Conservation (phyloP, 352 stramenopile species). For the Globisporangium nodosum region DNA sequence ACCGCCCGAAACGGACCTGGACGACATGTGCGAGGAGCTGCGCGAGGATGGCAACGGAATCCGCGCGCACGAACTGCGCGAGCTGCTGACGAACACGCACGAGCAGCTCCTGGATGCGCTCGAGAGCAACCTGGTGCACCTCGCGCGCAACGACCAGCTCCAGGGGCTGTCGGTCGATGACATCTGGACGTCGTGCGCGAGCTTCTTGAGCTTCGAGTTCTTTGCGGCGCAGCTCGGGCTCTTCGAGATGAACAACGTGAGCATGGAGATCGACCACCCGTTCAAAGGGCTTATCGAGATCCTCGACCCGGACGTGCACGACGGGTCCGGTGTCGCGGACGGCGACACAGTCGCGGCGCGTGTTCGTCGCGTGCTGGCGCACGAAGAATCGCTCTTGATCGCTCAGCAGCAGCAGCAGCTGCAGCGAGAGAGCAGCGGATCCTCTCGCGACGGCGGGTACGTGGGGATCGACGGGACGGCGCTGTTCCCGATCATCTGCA, state of each 20-base stretch:
- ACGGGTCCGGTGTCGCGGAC: no score
- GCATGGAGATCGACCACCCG: slow-evolving; percentile 86
- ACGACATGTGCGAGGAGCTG: not conserved
- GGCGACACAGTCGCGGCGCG: slow-evolving; percentile 19
- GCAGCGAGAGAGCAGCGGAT: slow-evolving; percentile 63
- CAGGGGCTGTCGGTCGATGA: slow-evolving; percentile 46
- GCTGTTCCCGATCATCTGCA: slow-evolving; percentile 91
- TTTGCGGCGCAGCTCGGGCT: slow-evolving; percentile 90
- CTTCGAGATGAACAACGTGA: slow-evolving; percentile 97
- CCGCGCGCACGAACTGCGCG: slow-evolving; percentile 43
- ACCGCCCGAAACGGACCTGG: not conserved
- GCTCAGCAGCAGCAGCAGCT: slow-evolving; percentile 10
- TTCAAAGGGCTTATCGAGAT: slow-evolving; percentile 68
- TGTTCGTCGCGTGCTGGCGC: slow-evolving; percentile 39
- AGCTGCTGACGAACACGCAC: slow-evolving; percentile 59
- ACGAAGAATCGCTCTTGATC: slow-evolving; percentile 27
- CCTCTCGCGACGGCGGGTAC: not conserved
- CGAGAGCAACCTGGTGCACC: slow-evolving; percentile 59
- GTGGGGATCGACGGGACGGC: slow-evolving; percentile 92
- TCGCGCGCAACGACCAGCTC: slow-evolving; percentile 60
- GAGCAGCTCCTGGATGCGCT: slow-evolving; percentile 56
- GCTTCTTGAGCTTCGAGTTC: slow-evolving; percentile 77
- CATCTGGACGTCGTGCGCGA: slow-evolving; percentile 55
- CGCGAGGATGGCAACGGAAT: slow-evolving; percentile 1
- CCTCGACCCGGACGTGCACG: slow-evolving; percentile 36